phyloP scores from a whole-genome alignment of 208 protist genomes.

The Crithidia fasciculata region DNA sequence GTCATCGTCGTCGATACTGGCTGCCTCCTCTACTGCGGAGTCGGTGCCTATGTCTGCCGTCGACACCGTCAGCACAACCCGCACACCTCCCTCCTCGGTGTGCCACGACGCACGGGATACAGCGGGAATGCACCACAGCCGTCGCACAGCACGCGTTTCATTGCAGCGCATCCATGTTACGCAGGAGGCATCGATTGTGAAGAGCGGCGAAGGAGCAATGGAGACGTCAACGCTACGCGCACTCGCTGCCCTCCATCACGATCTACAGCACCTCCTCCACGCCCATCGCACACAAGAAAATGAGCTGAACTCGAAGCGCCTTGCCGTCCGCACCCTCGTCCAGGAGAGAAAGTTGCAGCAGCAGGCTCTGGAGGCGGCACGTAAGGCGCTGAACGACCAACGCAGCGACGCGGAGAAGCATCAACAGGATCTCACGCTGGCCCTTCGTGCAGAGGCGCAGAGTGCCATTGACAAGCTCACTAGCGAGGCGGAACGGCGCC shows the following conservation, averaged over 20 bases:
- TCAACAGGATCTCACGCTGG: conserved; percentile 1
- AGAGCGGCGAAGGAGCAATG: not conserved
- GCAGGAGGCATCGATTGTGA: no score
- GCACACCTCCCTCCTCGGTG: not conserved
- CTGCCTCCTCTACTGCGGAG: not conserved
- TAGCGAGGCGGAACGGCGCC: not conserved
- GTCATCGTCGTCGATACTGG: not conserved
- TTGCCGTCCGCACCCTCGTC: conserved; percentile 27
- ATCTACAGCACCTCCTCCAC: conserved; percentile 8
- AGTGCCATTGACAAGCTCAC: conserved; percentile 11
- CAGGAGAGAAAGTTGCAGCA: conserved; percentile 29
- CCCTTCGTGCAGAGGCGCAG: conserved; percentile 16
- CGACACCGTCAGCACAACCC: not conserved
- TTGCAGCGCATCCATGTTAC: no score
- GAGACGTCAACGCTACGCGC: not conserved
- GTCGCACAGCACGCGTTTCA: no score
- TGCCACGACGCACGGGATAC: not conserved
- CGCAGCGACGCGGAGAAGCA: conserved; percentile 14
- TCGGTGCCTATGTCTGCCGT: conserved; percentile 31
- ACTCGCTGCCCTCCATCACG: conserved; percentile 12
- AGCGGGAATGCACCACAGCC: no score
- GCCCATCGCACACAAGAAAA: not conserved
- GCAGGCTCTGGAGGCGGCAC: conserved; percentile 12
- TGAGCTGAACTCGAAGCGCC: conserved; percentile 21
- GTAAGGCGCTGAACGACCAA: conserved; percentile 17